Conservation (phyloP, 176 grass and related monocot genomes). For the Lolium perenne region DNA sequence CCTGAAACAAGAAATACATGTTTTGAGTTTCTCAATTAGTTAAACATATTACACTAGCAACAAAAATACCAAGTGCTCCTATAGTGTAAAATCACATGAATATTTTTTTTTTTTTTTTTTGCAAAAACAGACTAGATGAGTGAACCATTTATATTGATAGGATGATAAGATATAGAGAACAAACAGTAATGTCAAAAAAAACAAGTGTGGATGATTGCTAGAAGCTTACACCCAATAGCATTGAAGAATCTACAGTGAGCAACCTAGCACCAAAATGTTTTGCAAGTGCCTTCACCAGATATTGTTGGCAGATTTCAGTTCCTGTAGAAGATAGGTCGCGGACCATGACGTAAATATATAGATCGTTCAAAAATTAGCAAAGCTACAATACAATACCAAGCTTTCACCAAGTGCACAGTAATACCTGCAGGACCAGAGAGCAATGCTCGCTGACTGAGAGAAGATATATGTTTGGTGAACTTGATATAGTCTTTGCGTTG, state of each 20-base stretch:
- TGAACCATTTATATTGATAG: background rate
- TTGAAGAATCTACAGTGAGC: constrained; percentile 80
- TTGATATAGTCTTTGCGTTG: constrained; percentile 77
- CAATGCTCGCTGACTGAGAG: constrained; percentile 80
- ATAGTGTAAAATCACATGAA: constrained; percentile 19
- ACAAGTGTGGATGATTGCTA: constrained; percentile 23
- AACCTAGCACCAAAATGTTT: constrained; percentile 89
- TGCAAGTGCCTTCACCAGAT: constrained; percentile 88
- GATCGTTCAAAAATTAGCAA: constrained; percentile 23
- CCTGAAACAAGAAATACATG: constrained; percentile 68
- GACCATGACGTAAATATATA: background rate
- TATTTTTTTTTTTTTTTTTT: background rate
- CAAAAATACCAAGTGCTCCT: background rate
- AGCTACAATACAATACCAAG: constrained; percentile 24
- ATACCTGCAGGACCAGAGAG: constrained; percentile 90
- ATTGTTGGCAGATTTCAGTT: constrained; percentile 97
- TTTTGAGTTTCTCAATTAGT: constrained; percentile 29
- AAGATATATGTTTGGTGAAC: constrained; percentile 83
- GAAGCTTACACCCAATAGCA: constrained; percentile 77
- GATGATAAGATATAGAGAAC: background rate
- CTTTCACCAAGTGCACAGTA: constrained; percentile 24
- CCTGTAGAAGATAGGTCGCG: constrained; percentile 57
- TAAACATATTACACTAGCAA: constrained; percentile 12
- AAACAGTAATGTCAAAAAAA: background rate
- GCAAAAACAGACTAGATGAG: background rate